Evolutionary conservation across 208 protist species (phyloP), one percentile per base, ranked within the genome.

Genomic region (Phytomonas francai): DNA sequence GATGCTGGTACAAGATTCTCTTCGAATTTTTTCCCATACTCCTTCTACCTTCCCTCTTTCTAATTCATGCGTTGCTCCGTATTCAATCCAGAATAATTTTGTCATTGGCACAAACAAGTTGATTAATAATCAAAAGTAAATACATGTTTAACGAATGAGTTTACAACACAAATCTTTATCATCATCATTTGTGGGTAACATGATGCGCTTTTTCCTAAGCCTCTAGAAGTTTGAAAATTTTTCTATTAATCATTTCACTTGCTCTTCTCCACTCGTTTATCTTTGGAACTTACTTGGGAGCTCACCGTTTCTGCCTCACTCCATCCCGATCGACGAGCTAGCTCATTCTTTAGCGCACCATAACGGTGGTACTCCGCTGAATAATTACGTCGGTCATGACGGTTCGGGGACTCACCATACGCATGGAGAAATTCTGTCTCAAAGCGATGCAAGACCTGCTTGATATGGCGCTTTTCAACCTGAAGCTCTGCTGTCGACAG

Each of bases 361-460:
- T 92, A 94, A 39, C 88, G 83, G 39, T 83, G 83, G 64, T 94
- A 94, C 69, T 92, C 85, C 2, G 62, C 61, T 12, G 79, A 74
- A 58, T 85, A 80, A 36, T 72, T 74, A 31, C 74, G 76, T 7
- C 85, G 81, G 68, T 94, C 84, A 60, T 79, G 73, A 33, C 83
- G 80, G 31, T 78, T 79, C 9, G 88, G 85, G 1, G 70, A 73
- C 63, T 75, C 65, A 6, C 88, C 88, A 54, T 81, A 71, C 27
- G 66, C 62, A 39, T 80, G 76, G 67, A 87, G 82, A 68, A 94
- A 92, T 42, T 90, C 78, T 63, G 71, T 87, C 72, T 94, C 88
- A 73, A 90, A 94, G 34, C 73, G 75, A 76, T 92, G 79, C 51
- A 94, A 61, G n/a, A 91, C 74, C 61, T 86, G 82, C 73, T 94